A percentile compares a stretch with the other conserved stretches of the same genome.
phyloP scores from a whole-genome alignment of 306 rosid species.

The Citrullus colocynthis region DNA sequence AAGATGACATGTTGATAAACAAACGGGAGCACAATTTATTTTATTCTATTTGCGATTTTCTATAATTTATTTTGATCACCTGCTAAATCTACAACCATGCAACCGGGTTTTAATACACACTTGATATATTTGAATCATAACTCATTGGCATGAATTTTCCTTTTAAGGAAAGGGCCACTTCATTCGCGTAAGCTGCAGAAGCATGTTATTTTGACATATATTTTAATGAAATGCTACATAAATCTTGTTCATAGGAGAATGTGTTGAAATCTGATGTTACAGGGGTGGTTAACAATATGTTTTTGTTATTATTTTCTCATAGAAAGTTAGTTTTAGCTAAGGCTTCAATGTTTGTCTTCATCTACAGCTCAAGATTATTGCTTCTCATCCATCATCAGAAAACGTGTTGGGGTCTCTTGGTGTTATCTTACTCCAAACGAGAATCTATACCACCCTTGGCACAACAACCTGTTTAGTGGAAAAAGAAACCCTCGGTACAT shows the following conservation, averaged over 20 bases:
- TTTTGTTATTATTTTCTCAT: neutral
- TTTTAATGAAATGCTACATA: neutral
- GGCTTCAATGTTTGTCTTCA: neutral
- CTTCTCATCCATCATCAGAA: constrained; percentile 20
- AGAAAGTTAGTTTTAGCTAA: neutral
- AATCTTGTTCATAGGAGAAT: neutral
- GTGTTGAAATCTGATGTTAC: neutral
- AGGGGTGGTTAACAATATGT: neutral
- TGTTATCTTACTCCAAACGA: constrained; percentile 14
- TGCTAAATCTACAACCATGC: neutral
- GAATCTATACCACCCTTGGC: constrained; percentile 14
- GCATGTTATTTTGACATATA: neutral
- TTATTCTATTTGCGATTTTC: neutral
- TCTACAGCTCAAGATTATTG: constrained; percentile 31
- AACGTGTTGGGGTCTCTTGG: constrained; percentile 15
- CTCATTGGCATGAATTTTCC: neutral
- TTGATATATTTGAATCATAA: neutral
- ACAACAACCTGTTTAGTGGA: constrained; percentile 12
- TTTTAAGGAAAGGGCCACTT: neutral
- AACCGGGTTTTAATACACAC: neutral
- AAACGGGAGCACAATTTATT: neutral
- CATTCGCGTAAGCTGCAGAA: neutral
- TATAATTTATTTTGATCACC: neutral
- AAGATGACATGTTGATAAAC: neutral
- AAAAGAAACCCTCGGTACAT: constrained; percentile 21